phyloP scores from a whole-genome alignment of 805 yeast species.

The Cyberlindnera petersonii region DNA sequence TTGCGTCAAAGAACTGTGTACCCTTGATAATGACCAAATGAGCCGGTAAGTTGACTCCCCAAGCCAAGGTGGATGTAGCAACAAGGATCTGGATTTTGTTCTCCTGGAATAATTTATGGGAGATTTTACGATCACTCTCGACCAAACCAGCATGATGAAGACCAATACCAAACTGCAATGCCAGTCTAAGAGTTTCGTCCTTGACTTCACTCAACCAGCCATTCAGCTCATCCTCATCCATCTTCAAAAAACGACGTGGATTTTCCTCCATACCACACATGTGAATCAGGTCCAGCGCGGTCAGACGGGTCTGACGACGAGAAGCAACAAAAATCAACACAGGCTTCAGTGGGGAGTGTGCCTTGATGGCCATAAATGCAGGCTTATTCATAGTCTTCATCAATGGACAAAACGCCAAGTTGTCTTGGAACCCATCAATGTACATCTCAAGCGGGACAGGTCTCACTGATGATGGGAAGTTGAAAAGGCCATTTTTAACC shows the following conservation, averaged over 20 bases:
- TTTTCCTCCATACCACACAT: conserved; percentile 67
- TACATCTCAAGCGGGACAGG: conserved; percentile 94
- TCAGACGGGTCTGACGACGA: conserved; percentile 87
- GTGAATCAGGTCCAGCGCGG: conserved; percentile 68
- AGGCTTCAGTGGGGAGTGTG: conserved; percentile 69
- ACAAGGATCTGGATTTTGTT: conserved; percentile 87
- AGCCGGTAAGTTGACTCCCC: conserved; percentile 99
- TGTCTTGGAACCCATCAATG: conserved; percentile 81
- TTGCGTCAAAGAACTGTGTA: conserved; percentile 91
- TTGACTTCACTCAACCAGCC: conserved; percentile 64
- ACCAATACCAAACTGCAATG: conserved; percentile 82
- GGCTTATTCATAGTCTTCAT: conserved; percentile 72
- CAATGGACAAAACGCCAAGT: conserved; percentile 67
- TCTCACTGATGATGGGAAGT: conserved; percentile 90
- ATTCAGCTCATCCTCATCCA: conserved; percentile 46
- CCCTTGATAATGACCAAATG: conserved; percentile 96
- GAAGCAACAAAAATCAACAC: conserved; percentile 98
- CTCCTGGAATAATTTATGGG: conserved; percentile 77
- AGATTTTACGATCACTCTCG: conserved; percentile 81
- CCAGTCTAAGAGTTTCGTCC: conserved; percentile 75
- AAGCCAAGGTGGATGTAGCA: conserved; percentile 95
- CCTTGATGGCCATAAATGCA: conserved; percentile 70
- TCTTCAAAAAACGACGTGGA: conserved; percentile 52
- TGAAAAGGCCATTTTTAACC: conserved; percentile 90
- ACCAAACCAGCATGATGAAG: conserved; percentile 97